A percentile compares a stretch with the other conserved stretches of the same genome.
Conservation (phyloP, 805 yeast genomes). For the Yamadazyma tumulicola region DNA sequence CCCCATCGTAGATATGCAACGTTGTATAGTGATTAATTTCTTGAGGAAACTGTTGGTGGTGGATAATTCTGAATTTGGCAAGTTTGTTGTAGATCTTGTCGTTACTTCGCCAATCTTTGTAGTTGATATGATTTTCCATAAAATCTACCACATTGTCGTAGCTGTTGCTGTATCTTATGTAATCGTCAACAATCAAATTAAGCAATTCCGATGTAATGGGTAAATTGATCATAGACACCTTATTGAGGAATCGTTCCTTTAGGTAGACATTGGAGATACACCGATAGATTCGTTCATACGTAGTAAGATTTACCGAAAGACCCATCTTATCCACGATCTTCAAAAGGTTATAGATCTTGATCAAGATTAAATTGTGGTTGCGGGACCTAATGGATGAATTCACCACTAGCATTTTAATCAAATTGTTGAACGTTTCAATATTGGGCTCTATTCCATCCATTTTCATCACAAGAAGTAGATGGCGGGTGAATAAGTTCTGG, state of each 20-base stretch:
- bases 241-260: conserved; percentile 34
- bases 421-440: conserved; percentile 36
- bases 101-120: conserved; percentile 26
- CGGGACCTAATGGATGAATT: conserved; percentile 31
- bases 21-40: conserved; percentile 2
- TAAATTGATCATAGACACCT: conserved; percentile 26
- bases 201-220: conserved; percentile 32
- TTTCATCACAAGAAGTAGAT: conserved; percentile 37
- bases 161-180: conserved; percentile 24
- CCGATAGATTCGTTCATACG: conserved; percentile 37
- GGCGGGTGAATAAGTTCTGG: conserved; percentile 39
- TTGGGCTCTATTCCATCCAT: conserved; percentile 40
- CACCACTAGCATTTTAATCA: conserved; percentile 27
- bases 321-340: conserved; percentile 21
- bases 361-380: conserved; percentile 27
- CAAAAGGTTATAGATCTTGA: conserved; percentile 21
- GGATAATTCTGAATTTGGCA: conserved; percentile 14
- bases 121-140: conserved; percentile 31
- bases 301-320: conserved; percentile 28
- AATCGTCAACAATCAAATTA: conserved; percentile 33
- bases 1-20: conserved; percentile 8
- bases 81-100: conserved; percentile 28
- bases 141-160: conserved; percentile 27
- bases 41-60: background rate
- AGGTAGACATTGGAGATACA: conserved; percentile 35